Percentiles rank a stretch among this genome's conserved stretches.
phyloP scores from a whole-genome alignment of 139 green algal species.

The Chlamydomonas sphaeroides region DNA sequence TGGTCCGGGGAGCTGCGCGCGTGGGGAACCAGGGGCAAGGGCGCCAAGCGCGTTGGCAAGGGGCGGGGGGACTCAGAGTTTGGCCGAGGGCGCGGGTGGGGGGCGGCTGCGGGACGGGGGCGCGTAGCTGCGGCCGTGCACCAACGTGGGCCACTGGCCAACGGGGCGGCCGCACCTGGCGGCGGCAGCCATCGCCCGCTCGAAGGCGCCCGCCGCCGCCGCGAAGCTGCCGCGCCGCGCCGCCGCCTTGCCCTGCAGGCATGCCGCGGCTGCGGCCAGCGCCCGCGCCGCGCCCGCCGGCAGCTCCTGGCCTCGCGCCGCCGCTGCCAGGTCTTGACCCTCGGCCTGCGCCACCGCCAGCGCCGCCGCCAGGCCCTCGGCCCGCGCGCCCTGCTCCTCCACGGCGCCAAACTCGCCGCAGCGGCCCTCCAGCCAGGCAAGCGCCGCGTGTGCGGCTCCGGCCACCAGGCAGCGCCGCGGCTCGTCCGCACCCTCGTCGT shows the following conservation, averaged over 20 bases:
- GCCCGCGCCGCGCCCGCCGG: not conserved
- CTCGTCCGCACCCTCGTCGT: no score
- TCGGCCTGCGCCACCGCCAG: no score
- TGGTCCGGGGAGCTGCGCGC: no score
- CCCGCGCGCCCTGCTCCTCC: conserved; percentile 9
- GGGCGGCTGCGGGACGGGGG: no score
- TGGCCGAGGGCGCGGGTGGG: no score
- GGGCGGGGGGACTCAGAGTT: no score
- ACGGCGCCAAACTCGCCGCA: conserved; percentile 16
- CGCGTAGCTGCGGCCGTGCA: no score
- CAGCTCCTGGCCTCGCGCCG: not conserved
- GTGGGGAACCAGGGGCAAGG: no score
- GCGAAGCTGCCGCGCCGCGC: not conserved
- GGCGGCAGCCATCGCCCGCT: not conserved
- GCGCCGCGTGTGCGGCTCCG: not conserved
- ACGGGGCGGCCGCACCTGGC: no score
- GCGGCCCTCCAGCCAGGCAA: conserved; percentile 3
- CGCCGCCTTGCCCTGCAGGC: conserved; percentile 31
- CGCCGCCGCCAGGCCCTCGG: not conserved
- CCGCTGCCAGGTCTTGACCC: not conserved
- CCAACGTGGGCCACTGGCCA: no score
- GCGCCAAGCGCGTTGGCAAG: no score
- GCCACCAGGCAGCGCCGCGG: no score
- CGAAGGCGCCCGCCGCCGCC: conserved; percentile 14
- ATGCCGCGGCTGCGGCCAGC: conserved; percentile 17